A percentile compares a stretch with the other conserved stretches of the same genome.
These are phyloP conservation scores for Wilcoxina mikolae DNA, from an alignment of 495 filamentous ascomycete genomes.

Conservation along the genomic window DNA sequence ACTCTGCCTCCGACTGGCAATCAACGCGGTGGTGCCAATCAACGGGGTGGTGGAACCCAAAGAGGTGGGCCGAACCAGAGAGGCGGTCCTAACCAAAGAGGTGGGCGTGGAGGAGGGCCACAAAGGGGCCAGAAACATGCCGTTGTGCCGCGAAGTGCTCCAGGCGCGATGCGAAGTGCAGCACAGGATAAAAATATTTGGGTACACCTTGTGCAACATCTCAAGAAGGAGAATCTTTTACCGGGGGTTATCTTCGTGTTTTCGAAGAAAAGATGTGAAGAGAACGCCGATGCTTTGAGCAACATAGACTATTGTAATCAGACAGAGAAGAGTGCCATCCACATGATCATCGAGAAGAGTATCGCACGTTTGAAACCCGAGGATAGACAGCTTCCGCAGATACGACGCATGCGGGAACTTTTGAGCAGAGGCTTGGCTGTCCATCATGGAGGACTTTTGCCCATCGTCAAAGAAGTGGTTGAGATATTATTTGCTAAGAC, in stretches of 20 bases:
- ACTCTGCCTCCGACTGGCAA: slow-evolving; percentile 36
- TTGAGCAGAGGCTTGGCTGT: slow-evolving; percentile 83
- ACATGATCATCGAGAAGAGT: slow-evolving; percentile 96
- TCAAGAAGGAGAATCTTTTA: slow-evolving; percentile 71
- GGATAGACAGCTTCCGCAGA: slow-evolving; percentile 77
- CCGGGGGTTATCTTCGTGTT: slow-evolving; percentile 96
- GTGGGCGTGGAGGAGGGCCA: slow-evolving; percentile 33
- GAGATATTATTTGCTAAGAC: slow-evolving; percentile 93
- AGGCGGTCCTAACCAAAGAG: slow-evolving; percentile 32
- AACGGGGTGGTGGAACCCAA: slow-evolving; percentile 32
- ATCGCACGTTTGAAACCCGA: slow-evolving; percentile 84
- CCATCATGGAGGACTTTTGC: slow-evolving; percentile 86
- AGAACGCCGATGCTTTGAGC: slow-evolving; percentile 87
- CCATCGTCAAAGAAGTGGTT: slow-evolving; percentile 95
- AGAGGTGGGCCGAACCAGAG: slow-evolving; percentile 39
- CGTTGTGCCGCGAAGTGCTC: slow-evolving; percentile 45
- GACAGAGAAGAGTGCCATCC: slow-evolving; percentile 83
- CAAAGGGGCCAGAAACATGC: slow-evolving; percentile 26
- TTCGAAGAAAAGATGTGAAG: slow-evolving; percentile 91
- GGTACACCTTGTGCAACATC: slow-evolving; percentile 84
- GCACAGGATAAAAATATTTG: slow-evolving; percentile 94
- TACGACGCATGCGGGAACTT: slow-evolving; percentile 70
- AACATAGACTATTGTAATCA: slow-evolving; percentile 90
- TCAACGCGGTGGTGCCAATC: slow-evolving; percentile 39
- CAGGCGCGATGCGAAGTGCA: slow-evolving; percentile 60